These are phyloP conservation scores for Zoysia japonica DNA, from an alignment of 176 grass and related monocot genomes.

Conservation along the genomic window DNA sequence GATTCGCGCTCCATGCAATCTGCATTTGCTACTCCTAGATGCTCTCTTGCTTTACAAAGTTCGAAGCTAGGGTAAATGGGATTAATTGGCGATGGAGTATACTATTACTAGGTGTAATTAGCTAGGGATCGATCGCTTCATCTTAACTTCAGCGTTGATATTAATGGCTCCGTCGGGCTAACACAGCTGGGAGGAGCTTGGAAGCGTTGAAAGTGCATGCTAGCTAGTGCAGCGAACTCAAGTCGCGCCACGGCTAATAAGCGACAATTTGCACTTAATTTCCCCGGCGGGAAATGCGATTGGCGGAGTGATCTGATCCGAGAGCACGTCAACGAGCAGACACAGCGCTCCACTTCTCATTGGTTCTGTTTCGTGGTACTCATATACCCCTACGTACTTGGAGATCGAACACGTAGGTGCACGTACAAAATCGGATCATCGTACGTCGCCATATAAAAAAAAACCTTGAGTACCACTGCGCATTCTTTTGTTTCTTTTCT, in stretches of 20 bases:
- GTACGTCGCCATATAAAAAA: too few relatives aligned
- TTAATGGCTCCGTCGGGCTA: constrained; percentile 23
- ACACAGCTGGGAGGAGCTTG: neutral
- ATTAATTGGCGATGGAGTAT: too few relatives aligned
- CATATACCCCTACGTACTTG: too few relatives aligned
- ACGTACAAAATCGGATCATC: too few relatives aligned
- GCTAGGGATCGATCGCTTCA: constrained; percentile 18
- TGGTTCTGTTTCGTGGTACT: too few relatives aligned
- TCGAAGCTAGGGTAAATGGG: neutral
- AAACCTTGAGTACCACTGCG: too few relatives aligned
- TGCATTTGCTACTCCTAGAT: neutral
- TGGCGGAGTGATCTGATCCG: neutral
- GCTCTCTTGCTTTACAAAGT: neutral
- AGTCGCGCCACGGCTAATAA: neutral
- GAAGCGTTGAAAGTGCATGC: too few relatives aligned
- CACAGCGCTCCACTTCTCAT: too few relatives aligned
- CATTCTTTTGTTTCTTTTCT: too few relatives aligned
- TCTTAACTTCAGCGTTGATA: constrained; percentile 11
- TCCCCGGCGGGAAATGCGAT: constrained; percentile 39
- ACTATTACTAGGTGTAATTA: neutral
- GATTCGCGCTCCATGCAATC: neutral
- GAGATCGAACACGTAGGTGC: too few relatives aligned
- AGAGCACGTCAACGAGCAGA: neutral
- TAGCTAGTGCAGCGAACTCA: neutral
- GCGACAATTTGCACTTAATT: neutral